Conservation (phyloP, 1,284 basidiomycete genomes). For the Ceratobasidium sp. region DNA sequence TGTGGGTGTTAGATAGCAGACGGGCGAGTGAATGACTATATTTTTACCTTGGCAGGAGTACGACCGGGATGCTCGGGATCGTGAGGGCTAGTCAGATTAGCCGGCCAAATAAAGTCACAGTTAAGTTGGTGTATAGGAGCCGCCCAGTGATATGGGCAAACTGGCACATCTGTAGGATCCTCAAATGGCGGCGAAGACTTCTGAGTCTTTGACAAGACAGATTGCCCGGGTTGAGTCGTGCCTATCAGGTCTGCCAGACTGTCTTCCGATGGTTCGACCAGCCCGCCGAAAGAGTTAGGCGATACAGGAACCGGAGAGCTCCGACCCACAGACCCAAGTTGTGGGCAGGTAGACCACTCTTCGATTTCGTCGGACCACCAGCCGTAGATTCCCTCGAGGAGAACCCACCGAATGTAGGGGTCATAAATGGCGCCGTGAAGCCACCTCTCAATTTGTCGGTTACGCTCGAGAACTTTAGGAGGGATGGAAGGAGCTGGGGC, state of each 20-base stretch:
- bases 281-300: conserved; percentile 7
- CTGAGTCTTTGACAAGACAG: conserved; percentile 4
- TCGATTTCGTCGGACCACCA: conserved; percentile 72
- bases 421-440: conserved; percentile 88
- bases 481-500: conserved; percentile 49
- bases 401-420: conserved; percentile 86
- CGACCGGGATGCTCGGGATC: too few relatives aligned
- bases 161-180: conserved; percentile 56
- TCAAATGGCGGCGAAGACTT: conserved; percentile 7
- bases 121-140: conserved; percentile 75
- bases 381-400: conserved; percentile 82
- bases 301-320: neutral
- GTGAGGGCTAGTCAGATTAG: conserved; percentile 37
- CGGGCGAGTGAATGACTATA: too few relatives aligned
- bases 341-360: conserved; percentile 77
- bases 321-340: neutral
- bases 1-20: too few relatives aligned
- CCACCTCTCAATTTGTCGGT: conserved; percentile 69
- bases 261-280: conserved; percentile 8
- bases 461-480: neutral
- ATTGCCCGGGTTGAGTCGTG: too few relatives aligned
- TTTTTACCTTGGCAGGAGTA: too few relatives aligned
- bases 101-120: conserved; percentile 43
- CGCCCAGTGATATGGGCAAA: conserved; percentile 87
- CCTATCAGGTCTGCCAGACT: neutral